These are phyloP conservation scores for Boletus semigastroideus DNA, from an alignment of 1,284 basidiomycete species.

Conservation along the genomic window DNA sequence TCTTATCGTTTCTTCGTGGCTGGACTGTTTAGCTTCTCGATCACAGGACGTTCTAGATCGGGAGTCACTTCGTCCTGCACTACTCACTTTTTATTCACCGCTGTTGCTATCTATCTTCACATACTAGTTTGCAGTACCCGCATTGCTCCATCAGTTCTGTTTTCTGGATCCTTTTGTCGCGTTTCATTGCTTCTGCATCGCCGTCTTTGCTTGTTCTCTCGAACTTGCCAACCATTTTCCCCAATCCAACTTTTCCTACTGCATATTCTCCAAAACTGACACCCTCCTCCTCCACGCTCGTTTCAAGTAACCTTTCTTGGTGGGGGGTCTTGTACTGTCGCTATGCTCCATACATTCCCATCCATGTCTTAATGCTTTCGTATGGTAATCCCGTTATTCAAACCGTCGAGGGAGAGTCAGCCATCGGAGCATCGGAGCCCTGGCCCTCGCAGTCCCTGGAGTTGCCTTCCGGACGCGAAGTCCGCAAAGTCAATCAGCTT, in stretches of 20 bases:
- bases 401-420: constrained; percentile 16
- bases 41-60: constrained; percentile 19
- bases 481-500: constrained; percentile 17
- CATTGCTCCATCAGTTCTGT: constrained; percentile 25
- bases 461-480: constrained; percentile 5
- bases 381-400: constrained; percentile 36
- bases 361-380: constrained; percentile 38
- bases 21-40: constrained; percentile 19
- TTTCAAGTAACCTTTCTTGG: constrained; percentile 31
- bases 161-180: constrained; percentile 23
- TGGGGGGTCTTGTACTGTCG: constrained; percentile 34
- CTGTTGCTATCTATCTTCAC: constrained; percentile 28
- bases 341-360: constrained; percentile 35
- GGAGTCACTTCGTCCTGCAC: constrained; percentile 17
- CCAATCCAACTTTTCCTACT: constrained; percentile 12
- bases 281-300: constrained; percentile 28
- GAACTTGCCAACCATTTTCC: constrained; percentile 13
- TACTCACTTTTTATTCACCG: constrained; percentile 17
- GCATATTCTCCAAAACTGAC: constrained; percentile 26
- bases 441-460: constrained; percentile 16
- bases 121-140: constrained; percentile 24
- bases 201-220: constrained; percentile 20
- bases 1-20: constrained; percentile 18
- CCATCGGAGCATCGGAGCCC: constrained; percentile 5
- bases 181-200: constrained; percentile 23